Evolutionary conservation across 163 green algal species (phyloP), one percentile per base, ranked within the genome.

Genomic region (Coccomyxa subellipsoidea): DNA sequence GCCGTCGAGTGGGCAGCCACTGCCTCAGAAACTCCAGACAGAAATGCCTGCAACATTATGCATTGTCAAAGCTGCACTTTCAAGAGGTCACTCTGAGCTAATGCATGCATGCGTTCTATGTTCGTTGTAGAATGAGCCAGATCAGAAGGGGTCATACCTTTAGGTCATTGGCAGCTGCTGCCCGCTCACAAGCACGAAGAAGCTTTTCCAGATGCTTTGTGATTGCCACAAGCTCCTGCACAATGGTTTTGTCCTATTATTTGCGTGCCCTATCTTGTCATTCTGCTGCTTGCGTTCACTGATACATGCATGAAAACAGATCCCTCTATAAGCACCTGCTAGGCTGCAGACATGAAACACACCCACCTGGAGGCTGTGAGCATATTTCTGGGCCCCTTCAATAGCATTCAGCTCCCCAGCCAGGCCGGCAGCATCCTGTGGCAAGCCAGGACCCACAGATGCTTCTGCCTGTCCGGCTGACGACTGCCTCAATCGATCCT

Each of bases 141-240:
- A 54, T n/a, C 2, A 25, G 32, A 34, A n/a, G 27, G 66, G 18
- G 29, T 32, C 66, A 35, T 8, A 31, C 39, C 27, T 81, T 54
- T 8, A 72, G 32, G 54, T 80, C 72, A 34, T 76, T 69, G 35
- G 31, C 77, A 81, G 53, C 78, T 66, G 73, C 31, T 12, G 70
- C 71, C 7, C 81, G 70, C 77, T 89, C 76, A 12, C 82, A 27
- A 10, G 18, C 39, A 0, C 78, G 82, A 27, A 77, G 77, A 34
- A 70, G 27, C 72, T 82, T 83, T 59, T 93, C 88, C 76, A 90
- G 88, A 76, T 88, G 89, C 36, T 90, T 86, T 27, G 89, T 84
- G 32, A 93, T 82, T 6, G 87, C 85, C 75, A 90, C 83, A 77
- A 92, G 80, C 84, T 92, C 87, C 54, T 86, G 81, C 66, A 84